phyloP scores from a whole-genome alignment of 768 basidiomycete species.

The Gymnopilus dilepis region DNA sequence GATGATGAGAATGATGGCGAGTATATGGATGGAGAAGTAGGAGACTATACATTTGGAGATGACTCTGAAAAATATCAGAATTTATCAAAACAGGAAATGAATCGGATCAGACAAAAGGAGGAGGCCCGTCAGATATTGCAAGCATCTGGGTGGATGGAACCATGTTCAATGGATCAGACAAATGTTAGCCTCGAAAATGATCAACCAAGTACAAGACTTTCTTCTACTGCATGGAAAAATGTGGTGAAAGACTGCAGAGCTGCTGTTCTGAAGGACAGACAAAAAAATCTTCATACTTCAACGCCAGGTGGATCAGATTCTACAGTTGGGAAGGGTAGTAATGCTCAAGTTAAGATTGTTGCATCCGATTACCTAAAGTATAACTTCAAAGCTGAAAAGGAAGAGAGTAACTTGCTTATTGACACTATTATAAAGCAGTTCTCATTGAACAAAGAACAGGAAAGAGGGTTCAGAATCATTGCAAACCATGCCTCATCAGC shows the following conservation, averaged over 20 bases:
- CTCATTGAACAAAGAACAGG: conserved; percentile 35
- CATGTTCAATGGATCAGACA: background rate
- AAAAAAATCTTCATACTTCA: background rate
- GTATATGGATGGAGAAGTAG: background rate
- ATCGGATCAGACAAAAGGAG: background rate
- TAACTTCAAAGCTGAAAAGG: conserved; percentile 21
- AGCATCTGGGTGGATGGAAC: background rate
- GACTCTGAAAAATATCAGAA: background rate
- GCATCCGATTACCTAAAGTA: too few relatives aligned
- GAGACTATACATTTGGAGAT: background rate
- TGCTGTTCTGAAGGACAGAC: background rate
- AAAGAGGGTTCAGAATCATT: conserved; percentile 36
- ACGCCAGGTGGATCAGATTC: too few relatives aligned
- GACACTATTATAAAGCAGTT: conserved; percentile 7
- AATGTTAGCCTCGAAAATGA: background rate
- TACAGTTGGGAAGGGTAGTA: background rate
- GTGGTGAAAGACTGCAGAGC: background rate
- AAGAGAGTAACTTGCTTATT: background rate
- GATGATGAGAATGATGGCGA: background rate
- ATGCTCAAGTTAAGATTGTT: background rate
- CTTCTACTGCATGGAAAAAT: conserved; percentile 1
- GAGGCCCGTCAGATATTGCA: background rate
- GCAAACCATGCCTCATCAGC: conserved; percentile 28
- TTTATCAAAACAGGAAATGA: background rate
- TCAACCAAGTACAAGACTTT: background rate